A percentile compares a stretch with the other conserved stretches of the same genome.
These are phyloP conservation scores for Aspergillus vadensis DNA, from an alignment of 2,329 filamentous ascomycete genomes.

Conservation along the genomic window DNA sequence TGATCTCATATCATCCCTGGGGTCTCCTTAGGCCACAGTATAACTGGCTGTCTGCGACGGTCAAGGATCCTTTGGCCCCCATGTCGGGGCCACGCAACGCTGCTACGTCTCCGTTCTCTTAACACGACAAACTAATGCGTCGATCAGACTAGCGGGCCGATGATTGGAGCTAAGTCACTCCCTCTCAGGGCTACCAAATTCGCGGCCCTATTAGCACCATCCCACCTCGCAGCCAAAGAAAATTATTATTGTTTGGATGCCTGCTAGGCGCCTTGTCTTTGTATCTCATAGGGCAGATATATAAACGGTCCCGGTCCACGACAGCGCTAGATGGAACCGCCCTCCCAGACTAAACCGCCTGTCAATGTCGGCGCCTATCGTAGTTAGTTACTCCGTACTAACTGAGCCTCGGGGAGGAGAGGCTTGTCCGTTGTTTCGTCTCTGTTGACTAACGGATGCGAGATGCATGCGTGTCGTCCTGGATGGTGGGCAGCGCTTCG, in stretches of 20 bases:
- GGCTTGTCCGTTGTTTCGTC: neutral
- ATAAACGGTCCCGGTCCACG: neutral
- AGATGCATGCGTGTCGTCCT: neutral
- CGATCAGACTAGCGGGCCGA: constrained; percentile 4
- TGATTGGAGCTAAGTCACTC: constrained; percentile 2
- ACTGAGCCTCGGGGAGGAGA: neutral
- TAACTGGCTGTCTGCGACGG: neutral
- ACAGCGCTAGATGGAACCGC: neutral
- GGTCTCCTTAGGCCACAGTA: neutral
- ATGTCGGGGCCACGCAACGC: constrained; percentile 9
- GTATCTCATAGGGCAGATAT: neutral
- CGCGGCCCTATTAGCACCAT: neutral
- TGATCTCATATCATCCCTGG: neutral
- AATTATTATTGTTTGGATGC: neutral
- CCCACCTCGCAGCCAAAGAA: neutral
- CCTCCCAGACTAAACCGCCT: neutral
- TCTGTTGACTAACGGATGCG: neutral
- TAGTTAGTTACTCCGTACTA: neutral
- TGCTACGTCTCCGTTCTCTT: neutral
- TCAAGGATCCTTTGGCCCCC: neutral
- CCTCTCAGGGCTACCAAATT: neutral
- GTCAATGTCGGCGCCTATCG: neutral
- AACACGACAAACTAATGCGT: neutral
- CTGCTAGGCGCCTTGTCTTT: neutral
- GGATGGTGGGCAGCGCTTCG: constrained; percentile 6